Conservation (phyloP, 73 alveolate genomes). For the Strombidium stylifer region DNA sequence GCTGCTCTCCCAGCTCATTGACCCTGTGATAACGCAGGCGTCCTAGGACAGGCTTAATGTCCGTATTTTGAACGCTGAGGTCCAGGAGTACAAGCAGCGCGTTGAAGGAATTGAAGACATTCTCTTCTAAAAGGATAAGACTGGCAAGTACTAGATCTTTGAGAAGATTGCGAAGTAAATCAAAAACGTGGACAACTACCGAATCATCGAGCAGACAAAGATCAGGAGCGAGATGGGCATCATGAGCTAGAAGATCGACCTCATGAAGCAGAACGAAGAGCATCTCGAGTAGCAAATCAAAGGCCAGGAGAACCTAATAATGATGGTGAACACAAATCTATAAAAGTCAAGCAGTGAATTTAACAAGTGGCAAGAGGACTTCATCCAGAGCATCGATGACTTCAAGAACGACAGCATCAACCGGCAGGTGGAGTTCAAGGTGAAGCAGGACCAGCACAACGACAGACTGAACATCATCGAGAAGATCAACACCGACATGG, state of each 20-base stretch:
- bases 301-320: constrained; percentile 15
- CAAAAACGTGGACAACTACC: constrained; percentile 12
- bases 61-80: background rate
- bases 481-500: constrained; percentile 13
- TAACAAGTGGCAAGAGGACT: constrained; percentile 33
- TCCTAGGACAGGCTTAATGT: constrained; percentile 13
- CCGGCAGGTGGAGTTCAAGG: constrained; percentile 23
- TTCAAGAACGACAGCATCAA: constrained; percentile 5
- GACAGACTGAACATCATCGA: background rate
- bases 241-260: constrained; percentile 2
- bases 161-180: constrained; percentile 20
- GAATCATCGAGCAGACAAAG: constrained; percentile 33
- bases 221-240: constrained; percentile 18
- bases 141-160: constrained; percentile 8
- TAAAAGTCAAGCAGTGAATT: constrained; percentile 9
- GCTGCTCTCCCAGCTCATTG: constrained; percentile 15
- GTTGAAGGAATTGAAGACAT: constrained; percentile 26
- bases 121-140: constrained; percentile 32
- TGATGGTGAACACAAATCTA: constrained; percentile 8
- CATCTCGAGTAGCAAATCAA: background rate
- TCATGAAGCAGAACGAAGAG: background rate
- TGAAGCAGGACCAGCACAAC: constrained; percentile 13
- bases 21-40: constrained; percentile 14
- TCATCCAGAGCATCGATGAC: constrained; percentile 18
- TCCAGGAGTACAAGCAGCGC: constrained; percentile 34